Conservation (phyloP, 257 asterid genomes). For the Henckelia pumila region DNA sequence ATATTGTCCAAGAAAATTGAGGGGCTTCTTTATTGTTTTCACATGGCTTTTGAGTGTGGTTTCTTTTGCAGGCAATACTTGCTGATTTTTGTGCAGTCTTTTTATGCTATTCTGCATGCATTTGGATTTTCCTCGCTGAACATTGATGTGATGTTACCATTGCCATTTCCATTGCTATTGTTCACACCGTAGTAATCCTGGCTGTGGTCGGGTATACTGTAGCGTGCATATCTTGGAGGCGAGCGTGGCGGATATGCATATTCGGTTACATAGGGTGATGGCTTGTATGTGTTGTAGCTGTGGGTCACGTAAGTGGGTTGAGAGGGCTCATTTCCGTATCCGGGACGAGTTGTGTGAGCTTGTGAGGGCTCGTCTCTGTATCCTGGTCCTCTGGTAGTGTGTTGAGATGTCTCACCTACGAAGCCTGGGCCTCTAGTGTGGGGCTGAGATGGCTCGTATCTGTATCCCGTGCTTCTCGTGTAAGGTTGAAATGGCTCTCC, state of each 20-base stretch:
- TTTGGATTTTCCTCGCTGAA: slow-evolving; percentile 96
- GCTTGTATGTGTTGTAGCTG: slow-evolving; percentile 56
- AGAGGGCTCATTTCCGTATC: slow-evolving; percentile 21
- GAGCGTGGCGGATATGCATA: slow-evolving; percentile 40
- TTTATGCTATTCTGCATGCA: slow-evolving; percentile 66
- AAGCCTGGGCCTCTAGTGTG: neutral
- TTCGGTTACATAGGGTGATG: slow-evolving; percentile 68
- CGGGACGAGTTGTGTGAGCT: slow-evolving; percentile 6
- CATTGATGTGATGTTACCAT: slow-evolving; percentile 56
- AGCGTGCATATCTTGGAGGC: slow-evolving; percentile 31
- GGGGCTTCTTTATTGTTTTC: slow-evolving; percentile 24
- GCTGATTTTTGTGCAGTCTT: slow-evolving; percentile 6
- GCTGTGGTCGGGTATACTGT: slow-evolving; percentile 38
- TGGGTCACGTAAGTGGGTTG: slow-evolving; percentile 49
- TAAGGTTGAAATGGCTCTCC: neutral
- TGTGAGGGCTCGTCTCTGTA: slow-evolving; percentile 23
- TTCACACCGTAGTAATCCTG: slow-evolving; percentile 51
- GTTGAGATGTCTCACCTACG: slow-evolving; percentile 22
- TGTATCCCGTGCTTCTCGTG: neutral
- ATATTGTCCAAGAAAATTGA: slow-evolving; percentile 20
- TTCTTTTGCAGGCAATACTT: slow-evolving; percentile 3
- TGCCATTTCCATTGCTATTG: slow-evolving; percentile 34
- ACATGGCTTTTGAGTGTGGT: slow-evolving; percentile 13
- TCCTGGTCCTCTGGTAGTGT: neutral
- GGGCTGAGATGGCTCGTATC: neutral